Evolutionary conservation across 495 filamentous ascomycete genomes (phyloP).

Genomic region (Neurospora sp.): DNA sequence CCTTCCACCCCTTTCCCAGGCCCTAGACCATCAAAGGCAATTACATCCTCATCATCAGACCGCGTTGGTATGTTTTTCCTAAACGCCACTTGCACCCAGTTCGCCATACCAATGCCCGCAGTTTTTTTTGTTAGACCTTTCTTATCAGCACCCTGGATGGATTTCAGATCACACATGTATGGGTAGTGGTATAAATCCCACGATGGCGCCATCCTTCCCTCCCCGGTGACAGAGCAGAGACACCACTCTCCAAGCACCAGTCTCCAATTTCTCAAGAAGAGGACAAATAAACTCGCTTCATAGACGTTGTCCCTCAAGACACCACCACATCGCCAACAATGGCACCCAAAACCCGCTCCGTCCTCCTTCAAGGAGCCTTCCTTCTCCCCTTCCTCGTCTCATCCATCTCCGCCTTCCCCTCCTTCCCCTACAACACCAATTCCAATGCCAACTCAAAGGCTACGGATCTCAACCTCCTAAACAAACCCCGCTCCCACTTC

Average conservation of each 20-base stretch:
- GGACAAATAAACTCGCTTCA: neutral
- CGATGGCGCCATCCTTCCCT: neutral
- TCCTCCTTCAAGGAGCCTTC: neutral
- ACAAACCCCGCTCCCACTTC: neutral
- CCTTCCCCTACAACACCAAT: neutral
- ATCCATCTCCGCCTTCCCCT: neutral
- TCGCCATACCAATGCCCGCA: neutral
- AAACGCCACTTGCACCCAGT: neutral
- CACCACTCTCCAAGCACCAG: neutral
- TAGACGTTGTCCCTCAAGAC: neutral
- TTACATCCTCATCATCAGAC: neutral
- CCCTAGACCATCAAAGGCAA: neutral
- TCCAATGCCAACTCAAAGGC: neutral
- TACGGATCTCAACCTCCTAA: neutral
- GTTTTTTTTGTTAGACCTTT: no score
- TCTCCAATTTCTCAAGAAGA: no score
- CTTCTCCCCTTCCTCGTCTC: neutral
- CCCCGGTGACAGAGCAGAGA: neutral
- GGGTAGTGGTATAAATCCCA: neutral
- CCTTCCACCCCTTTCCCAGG: neutral
- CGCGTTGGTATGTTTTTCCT: neutral
- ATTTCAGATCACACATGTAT: no score
- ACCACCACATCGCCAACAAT: neutral
- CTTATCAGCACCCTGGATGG: no score
- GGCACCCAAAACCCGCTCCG: neutral